Evolutionary conservation across 371 early-diverging fungal genomes (phyloP), one percentile per base, ranked within the genome.

Genomic region (Mucor racemosus): DNA sequence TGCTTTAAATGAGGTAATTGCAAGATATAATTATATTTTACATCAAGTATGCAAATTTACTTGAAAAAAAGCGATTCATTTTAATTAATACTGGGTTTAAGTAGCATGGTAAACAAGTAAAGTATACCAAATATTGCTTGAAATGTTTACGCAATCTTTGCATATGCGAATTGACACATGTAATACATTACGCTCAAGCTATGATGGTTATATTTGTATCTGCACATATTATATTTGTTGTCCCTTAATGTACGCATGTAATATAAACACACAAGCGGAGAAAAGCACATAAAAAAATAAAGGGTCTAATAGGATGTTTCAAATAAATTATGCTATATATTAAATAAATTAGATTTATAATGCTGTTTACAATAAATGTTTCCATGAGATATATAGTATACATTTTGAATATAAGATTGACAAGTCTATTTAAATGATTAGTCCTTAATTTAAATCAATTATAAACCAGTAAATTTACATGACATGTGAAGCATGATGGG

Each of bases 401-500:
- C 56, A 36, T 36, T 36, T 55, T 34, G 35, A n/a, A 55, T 55
- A 36, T 15, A 14, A 17, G 56, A 56, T 56, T 56, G 33, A 14
- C 34, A 56, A 35, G 19, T 56, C 56, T 56, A 36, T 31, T 53
- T 6, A 17, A n/a, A 19, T 4, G 8, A 15, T 15, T 5, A 15
- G 35, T 56, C 5, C 15, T 19, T 15, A 35, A n/a, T 14, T 33
- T 31, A 31, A 53, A 7, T 5, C 8, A 4, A 15, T 33, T 33
- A n/a, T 35, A 4, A 3, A 7, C 7, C 5, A 33, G 8, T 34
- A 5, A 4, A 13, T 26, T 56, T 67, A 77, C 81, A 58, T 76
- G 60, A 56, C 78, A 81, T 13, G 71, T 64, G 60, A 81, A 81
- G 35, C 81, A 81, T 11, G 59, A 40, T 31, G 76, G 81, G 60